Conservation (phyloP, 305 asterid genomes). For the Rubia balearica region DNA sequence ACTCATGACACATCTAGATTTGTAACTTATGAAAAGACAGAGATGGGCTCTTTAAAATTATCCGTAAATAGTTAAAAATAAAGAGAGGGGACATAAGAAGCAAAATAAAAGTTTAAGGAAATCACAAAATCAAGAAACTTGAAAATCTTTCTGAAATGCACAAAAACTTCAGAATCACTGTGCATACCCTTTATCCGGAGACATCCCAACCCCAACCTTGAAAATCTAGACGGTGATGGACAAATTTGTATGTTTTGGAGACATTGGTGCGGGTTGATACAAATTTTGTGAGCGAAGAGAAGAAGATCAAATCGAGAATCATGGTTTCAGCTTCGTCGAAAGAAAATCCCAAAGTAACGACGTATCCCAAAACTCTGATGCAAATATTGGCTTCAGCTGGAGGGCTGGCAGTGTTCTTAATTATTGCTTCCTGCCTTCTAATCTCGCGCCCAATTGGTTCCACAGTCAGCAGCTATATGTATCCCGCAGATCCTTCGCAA, state of each 20-base stretch:
- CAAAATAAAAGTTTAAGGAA: too few relatives aligned
- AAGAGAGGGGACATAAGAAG: too few relatives aligned
- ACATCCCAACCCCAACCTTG: not conserved
- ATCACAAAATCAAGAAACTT: too few relatives aligned
- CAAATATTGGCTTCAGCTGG: conserved; percentile 18
- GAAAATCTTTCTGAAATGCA: not conserved
- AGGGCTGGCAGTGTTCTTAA: conserved; percentile 18
- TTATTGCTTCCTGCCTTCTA: conserved; percentile 20
- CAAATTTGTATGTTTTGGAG: not conserved
- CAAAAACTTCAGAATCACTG: too few relatives aligned
- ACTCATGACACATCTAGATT: too few relatives aligned
- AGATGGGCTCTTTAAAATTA: too few relatives aligned
- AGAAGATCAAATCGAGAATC: conserved; percentile 7
- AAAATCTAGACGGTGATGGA: not conserved
- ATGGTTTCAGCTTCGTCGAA: conserved; percentile 16
- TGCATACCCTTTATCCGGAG: not conserved
- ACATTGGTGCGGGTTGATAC: not conserved
- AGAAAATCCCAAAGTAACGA: conserved; percentile 11
- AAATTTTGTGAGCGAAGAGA: not conserved
- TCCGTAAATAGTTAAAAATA: too few relatives aligned
- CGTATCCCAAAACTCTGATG: conserved; percentile 18
- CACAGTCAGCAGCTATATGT: conserved; percentile 14
- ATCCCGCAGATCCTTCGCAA: conserved; percentile 7
- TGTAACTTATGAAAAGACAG: too few relatives aligned
- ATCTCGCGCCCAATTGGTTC: conserved; percentile 21